Base-by-base conservation (phyloP, 371 early-diverging fungal genomes). In the Rhizopus stolonifer region DNA sequence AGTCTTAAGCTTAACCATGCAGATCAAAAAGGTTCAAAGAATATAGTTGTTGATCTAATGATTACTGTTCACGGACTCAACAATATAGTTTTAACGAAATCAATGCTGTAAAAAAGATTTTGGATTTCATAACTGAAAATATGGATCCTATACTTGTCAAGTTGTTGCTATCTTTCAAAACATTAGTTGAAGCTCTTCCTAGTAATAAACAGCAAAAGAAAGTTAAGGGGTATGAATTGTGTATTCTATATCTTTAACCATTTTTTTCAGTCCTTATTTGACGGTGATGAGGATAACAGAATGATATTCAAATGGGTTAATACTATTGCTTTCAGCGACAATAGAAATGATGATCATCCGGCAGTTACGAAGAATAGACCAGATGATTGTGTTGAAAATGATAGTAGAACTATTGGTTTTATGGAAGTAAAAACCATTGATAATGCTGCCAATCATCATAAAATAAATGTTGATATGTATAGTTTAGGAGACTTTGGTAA, bases 261-360 rank as follows among this genome's bases (percentile, higher is more conserved):
- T n/a, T 33, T 53, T 31, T 53, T 46, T 17, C 53, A 46, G 46
- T 36, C 46, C 46, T 46, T 53, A 22, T 53, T 53, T 45, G 53
- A 38, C 26, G 46, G 53, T 46, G 26, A 44, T 45, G 46, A 45
- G 26, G 44, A 43, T 14, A 26, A 53, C 22, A 36, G 19, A 13
- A 44, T 53, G 34, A 38, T 50, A 25, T 53, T 53, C 38, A 53
- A 53, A 53, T 53, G 53, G 53, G 46, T 17, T n/a, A 53, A 53
- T 22, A 53, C 53, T 3, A 53, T 46, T 36, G 23, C 42, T 43
- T 52, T 52, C 33, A 51, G 19, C 40, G 11, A 29, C 33, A 31
- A 36, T 46, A 24, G 22, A 32, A 25, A 53, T 36, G 46, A 36
- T 2, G 45, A 46, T 14, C 26, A 36, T 23, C 25, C 46, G 46